A percentile compares a stretch with the other conserved stretches of the same genome.
These are phyloP conservation scores for Saccharomycopsis microspora DNA, from an alignment of 805 yeast genomes.

Conservation along the genomic window DNA sequence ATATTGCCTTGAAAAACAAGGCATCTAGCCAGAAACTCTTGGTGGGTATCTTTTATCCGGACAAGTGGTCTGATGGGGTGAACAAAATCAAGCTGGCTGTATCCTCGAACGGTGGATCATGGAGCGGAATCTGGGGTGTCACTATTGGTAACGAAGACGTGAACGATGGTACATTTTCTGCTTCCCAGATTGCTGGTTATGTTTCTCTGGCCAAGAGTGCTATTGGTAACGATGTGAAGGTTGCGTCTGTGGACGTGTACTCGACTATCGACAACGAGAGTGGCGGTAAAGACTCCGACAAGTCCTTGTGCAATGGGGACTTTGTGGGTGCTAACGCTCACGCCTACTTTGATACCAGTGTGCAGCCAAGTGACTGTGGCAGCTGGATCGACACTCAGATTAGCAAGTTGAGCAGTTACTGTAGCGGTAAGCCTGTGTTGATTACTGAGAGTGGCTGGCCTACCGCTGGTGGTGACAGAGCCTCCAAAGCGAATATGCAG, in stretches of 20 bases:
- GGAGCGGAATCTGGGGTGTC: conserved; percentile 58
- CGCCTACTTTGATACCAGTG: conserved; percentile 86
- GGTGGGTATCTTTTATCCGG: conserved; percentile 59
- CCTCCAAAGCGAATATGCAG: conserved; percentile 62
- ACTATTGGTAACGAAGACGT: conserved; percentile 96
- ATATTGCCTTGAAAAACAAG: conserved; percentile 57
- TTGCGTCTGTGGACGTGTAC: conserved; percentile 92
- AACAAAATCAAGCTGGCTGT: conserved; percentile 48
- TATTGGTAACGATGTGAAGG: conserved; percentile 76
- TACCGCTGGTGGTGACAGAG: conserved; percentile 70
- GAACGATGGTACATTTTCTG: conserved; percentile 68
- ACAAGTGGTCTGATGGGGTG: conserved; percentile 42
- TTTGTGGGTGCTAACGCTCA: conserved; percentile 96
- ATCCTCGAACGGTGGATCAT: conserved; percentile 37
- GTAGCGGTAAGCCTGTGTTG: conserved; percentile 60
- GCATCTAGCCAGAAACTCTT: conserved; percentile 53
- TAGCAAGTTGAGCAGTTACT: conserved; percentile 76
- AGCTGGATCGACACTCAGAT: conserved; percentile 78
- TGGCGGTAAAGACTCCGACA: conserved; percentile 34
- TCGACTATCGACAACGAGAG: conserved; percentile 65
- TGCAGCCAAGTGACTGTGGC: conserved; percentile 74
- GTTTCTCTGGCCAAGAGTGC: conserved; percentile 45
- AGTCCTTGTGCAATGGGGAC: conserved; percentile 84
- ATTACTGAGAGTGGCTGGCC: conserved; percentile 98
- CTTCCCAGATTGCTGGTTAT: conserved; percentile 38